A percentile compares a stretch with the other conserved stretches of the same genome.
Evolutionary conservation across 2,329 filamentous ascomycete species (phyloP).

Genomic region (Diaporthe sp.): DNA sequence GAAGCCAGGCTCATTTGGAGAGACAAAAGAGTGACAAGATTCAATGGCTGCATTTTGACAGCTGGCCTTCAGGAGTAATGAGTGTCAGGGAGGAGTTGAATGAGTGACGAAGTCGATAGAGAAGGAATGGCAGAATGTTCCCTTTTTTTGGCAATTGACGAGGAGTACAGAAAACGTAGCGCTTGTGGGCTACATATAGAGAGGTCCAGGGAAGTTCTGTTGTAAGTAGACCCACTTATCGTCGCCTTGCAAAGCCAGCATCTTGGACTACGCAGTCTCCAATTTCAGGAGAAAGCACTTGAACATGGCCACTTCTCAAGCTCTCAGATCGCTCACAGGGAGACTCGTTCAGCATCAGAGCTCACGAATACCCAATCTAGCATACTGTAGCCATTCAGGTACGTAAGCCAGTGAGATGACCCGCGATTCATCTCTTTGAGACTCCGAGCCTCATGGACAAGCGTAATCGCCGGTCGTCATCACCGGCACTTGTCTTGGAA

Average conservation of each 20-base stretch:
- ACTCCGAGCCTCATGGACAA: neutral
- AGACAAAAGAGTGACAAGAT: neutral
- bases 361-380: too few relatives aligned
- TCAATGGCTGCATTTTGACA: neutral
- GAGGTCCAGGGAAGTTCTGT: neutral
- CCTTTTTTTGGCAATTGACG: neutral
- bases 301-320: neutral
- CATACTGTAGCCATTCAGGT: neutral
- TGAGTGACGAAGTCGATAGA: neutral
- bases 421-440: neutral
- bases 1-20: neutral
- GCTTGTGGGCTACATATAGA: neutral
- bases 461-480: constrained; percentile 23
- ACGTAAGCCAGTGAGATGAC: neutral
- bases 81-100: neutral
- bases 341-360: neutral
- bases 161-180: neutral
- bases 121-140: neutral
- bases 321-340: neutral
- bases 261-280: neutral
- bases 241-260: neutral
- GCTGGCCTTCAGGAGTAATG: neutral
- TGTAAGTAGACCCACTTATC: neutral
- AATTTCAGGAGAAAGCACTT: neutral
- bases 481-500: neutral